Conservation (phyloP, 306 rosid species). For the Citrullus mucosospermus region DNA sequence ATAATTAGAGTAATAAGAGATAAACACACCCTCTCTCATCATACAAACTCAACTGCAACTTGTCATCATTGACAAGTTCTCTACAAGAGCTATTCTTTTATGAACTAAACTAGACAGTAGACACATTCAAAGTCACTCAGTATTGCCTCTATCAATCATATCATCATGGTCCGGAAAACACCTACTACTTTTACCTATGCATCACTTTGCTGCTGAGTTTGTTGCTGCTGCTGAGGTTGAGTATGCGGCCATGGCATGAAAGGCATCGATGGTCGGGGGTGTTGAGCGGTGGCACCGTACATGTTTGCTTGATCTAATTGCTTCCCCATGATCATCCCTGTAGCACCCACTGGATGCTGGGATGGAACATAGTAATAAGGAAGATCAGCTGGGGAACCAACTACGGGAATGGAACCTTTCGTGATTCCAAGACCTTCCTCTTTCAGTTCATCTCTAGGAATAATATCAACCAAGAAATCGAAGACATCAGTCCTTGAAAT, state of each 20-base stretch:
- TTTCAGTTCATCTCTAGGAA: slow-evolving; percentile 15
- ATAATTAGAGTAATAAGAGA: background rate
- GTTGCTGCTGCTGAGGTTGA: slow-evolving; percentile 11
- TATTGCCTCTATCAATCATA: background rate
- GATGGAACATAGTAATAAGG: slow-evolving; percentile 16
- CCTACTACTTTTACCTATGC: background rate
- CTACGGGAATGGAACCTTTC: background rate
- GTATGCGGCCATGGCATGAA: slow-evolving; percentile 12
- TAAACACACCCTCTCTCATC: slow-evolving; percentile 6
- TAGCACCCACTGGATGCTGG: slow-evolving; percentile 1
- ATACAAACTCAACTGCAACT: slow-evolving; percentile 5
- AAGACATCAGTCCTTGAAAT: slow-evolving; percentile 14
- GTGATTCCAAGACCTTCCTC: slow-evolving; percentile 15
- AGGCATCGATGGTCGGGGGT: slow-evolving; percentile 10
- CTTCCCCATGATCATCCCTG: slow-evolving; percentile 16
- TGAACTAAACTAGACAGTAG: background rate
- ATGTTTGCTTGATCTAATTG: slow-evolving; percentile 10
- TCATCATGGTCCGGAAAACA: background rate
- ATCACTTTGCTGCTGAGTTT: slow-evolving; percentile 9
- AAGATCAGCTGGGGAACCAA: slow-evolving; percentile 12
- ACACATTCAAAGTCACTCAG: background rate
- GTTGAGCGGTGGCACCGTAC: slow-evolving; percentile 3
- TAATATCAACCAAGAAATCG: slow-evolving; percentile 16
- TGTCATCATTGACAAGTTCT: background rate
- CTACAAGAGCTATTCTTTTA: slow-evolving; percentile 1